These are phyloP conservation scores for Pseudoperonospora humuli DNA, from an alignment of 352 stramenopile genomes.

Conservation along the genomic window DNA sequence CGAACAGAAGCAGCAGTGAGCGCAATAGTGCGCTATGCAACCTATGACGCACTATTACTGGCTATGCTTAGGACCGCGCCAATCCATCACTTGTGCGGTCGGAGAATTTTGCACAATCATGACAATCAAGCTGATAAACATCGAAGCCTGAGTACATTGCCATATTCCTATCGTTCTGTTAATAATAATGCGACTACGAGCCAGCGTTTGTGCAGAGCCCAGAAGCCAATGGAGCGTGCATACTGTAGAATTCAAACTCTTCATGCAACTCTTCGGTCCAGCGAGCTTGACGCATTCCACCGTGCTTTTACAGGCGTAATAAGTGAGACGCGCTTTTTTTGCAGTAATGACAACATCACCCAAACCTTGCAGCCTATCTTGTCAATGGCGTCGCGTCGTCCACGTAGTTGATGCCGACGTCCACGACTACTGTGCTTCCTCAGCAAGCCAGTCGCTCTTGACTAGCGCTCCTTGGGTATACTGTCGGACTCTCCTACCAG, in stretches of 20 bases:
- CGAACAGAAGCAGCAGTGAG: conserved; percentile 24
- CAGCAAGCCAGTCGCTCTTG: conserved; percentile 94
- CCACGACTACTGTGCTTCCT: conserved; percentile 95
- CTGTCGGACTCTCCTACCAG: conserved; percentile 42
- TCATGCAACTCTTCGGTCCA: conserved; percentile 5
- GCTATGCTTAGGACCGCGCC: conserved; percentile 75
- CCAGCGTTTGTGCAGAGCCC: background rate
- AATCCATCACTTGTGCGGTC: conserved; percentile 33
- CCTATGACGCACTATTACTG: conserved; percentile 78
- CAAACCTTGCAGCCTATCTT: conserved; percentile 90
- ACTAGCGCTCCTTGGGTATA: conserved; percentile 93
- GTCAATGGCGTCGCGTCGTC: conserved; percentile 62
- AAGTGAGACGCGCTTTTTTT: conserved; percentile 75
- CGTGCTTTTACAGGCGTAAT: conserved; percentile 96
- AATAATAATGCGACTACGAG: background rate
- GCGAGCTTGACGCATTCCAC: conserved; percentile 53
- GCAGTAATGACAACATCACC: conserved; percentile 96
- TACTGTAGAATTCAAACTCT: background rate
- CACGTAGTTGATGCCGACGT: conserved; percentile 99
- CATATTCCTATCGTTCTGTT: background rate
- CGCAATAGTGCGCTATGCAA: conserved; percentile 66
- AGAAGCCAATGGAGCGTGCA: no score
- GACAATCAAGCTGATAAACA: conserved; percentile 14
- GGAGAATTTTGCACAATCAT: conserved; percentile 28
- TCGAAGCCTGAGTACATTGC: conserved; percentile 6